Evolutionary conservation across 1,284 basidiomycete species (phyloP).

Genomic region (Fomitopsis pinicola): DNA sequence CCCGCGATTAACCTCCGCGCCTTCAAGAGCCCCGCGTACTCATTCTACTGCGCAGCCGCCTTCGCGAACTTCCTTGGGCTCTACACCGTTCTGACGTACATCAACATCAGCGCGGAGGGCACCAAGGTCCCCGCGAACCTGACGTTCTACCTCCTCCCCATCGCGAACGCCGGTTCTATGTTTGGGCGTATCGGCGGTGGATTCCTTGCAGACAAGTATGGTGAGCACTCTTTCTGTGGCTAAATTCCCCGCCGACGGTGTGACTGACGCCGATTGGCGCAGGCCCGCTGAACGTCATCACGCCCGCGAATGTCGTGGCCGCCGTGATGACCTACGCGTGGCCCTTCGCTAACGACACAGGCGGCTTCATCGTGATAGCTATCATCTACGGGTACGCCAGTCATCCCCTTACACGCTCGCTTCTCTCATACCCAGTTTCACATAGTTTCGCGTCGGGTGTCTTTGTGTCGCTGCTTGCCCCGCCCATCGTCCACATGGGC

Average conservation of each 20-base stretch:
- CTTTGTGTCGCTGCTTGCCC: conserved; percentile 49
- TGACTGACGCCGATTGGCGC: not conserved
- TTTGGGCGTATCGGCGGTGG: conserved; percentile 39
- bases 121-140: conserved; percentile 33
- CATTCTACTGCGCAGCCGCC: conserved; percentile 39
- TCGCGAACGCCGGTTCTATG: conserved; percentile 40
- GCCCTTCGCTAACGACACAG: conserved; percentile 45
- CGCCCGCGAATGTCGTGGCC: conserved; percentile 44
- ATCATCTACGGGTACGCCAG: conserved; percentile 45
- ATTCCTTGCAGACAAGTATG: conserved; percentile 35
- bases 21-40: conserved; percentile 43
- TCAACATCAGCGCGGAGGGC: conserved; percentile 37
- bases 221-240: conserved; percentile 16
- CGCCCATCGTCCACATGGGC: conserved; percentile 59
- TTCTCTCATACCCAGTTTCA: not conserved
- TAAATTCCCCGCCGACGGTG: not conserved
- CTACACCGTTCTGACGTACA: conserved; percentile 53
- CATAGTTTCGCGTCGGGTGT: conserved; percentile 48
- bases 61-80: conserved; percentile 52
- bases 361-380: conserved; percentile 40
- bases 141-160: conserved; percentile 42
- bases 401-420: not conserved
- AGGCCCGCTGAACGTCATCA: conserved; percentile 55
- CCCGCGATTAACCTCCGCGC: conserved; percentile 46
- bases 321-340: conserved; percentile 53